Percentiles rank a stretch among this genome's conserved stretches.
Conservation (phyloP, 2,329 filamentous ascomycete genomes). For the Penicillium verrucosum region DNA sequence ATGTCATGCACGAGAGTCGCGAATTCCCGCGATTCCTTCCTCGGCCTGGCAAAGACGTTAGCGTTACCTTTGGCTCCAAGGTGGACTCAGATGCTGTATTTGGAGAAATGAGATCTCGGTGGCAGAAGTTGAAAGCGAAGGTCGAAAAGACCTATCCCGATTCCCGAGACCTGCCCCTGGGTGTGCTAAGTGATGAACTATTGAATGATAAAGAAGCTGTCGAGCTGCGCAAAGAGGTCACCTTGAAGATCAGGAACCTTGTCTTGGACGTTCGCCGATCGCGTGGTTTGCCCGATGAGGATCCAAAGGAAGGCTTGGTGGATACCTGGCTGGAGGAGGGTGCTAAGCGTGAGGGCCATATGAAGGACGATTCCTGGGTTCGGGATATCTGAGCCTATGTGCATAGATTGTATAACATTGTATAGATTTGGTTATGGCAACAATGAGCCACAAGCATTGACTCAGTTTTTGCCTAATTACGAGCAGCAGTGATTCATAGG, state of each 20-base stretch:
- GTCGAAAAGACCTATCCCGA: slow-evolving; percentile 47
- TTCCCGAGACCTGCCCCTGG: slow-evolving; percentile 41
- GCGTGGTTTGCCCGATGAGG: slow-evolving; percentile 74
- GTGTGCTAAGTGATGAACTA: slow-evolving; percentile 62
- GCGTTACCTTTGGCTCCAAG: slow-evolving; percentile 59
- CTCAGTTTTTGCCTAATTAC: not conserved
- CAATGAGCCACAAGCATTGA: not conserved
- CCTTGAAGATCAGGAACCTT: slow-evolving; percentile 71
- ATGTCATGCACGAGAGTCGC: slow-evolving; percentile 82
- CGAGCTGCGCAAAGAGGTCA: slow-evolving; percentile 74
- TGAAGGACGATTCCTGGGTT: slow-evolving; percentile 60
- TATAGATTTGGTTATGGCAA: slow-evolving; percentile 8
- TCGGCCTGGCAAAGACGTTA: slow-evolving; percentile 64
- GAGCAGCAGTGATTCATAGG: not conserved
- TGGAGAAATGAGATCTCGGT: slow-evolving; percentile 70
- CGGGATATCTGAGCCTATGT: slow-evolving; percentile 49
- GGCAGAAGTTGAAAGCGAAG: slow-evolving; percentile 63
- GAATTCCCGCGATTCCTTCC: slow-evolving; percentile 77
- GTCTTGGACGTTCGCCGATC: slow-evolving; percentile 72
- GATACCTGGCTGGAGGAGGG: slow-evolving; percentile 73
- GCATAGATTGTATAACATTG: slow-evolving; percentile 19
- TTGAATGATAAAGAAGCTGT: slow-evolving; percentile 72
- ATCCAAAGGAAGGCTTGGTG: slow-evolving; percentile 70
- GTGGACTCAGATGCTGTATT: slow-evolving; percentile 72
- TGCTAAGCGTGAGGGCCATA: slow-evolving; percentile 52